Conservation (phyloP, 768 basidiomycete genomes). For the Pisolithus orientalis region DNA sequence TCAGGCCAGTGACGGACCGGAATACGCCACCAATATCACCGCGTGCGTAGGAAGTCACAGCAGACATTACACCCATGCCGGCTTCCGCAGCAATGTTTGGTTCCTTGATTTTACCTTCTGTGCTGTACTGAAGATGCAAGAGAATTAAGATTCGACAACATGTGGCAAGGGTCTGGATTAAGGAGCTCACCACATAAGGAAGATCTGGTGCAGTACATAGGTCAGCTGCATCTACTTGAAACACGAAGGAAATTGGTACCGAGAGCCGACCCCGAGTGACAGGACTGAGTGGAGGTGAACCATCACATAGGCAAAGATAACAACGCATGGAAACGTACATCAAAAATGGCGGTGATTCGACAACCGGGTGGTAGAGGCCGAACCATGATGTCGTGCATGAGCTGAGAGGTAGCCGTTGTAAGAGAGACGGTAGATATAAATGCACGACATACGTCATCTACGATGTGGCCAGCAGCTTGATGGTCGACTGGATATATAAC, state of each 20-base stretch:
- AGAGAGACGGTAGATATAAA: slow-evolving; percentile 1
- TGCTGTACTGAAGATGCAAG: slow-evolving; percentile 61
- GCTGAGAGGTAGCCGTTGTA: slow-evolving; percentile 27
- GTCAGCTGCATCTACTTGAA: neutral
- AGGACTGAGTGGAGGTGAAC: slow-evolving; percentile 43
- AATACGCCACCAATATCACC: slow-evolving; percentile 81
- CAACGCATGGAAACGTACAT: slow-evolving; percentile 41
- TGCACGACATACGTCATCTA: slow-evolving; percentile 72
- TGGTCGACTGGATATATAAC: slow-evolving; percentile 84
- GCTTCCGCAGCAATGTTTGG: slow-evolving; percentile 86
- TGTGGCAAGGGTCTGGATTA: slow-evolving; percentile 57
- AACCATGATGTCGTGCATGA: slow-evolving; percentile 78
- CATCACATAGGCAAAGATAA: neutral
- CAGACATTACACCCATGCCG: slow-evolving; percentile 77
- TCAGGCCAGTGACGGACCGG: slow-evolving; percentile 61
- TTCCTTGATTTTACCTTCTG: slow-evolving; percentile 93
- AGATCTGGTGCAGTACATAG: neutral
- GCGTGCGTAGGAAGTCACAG: slow-evolving; percentile 67
- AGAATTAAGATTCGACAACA: slow-evolving; percentile 33
- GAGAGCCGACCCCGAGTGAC: slow-evolving; percentile 85
- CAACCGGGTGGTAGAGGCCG: slow-evolving; percentile 78
- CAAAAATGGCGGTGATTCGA: slow-evolving; percentile 78
- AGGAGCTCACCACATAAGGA: neutral
- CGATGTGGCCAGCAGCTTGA: slow-evolving; percentile 65
- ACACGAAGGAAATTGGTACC: slow-evolving; percentile 36